These are phyloP conservation scores for Penicillium lividum DNA, from an alignment of 495 filamentous ascomycete genomes.

Conservation along the genomic window DNA sequence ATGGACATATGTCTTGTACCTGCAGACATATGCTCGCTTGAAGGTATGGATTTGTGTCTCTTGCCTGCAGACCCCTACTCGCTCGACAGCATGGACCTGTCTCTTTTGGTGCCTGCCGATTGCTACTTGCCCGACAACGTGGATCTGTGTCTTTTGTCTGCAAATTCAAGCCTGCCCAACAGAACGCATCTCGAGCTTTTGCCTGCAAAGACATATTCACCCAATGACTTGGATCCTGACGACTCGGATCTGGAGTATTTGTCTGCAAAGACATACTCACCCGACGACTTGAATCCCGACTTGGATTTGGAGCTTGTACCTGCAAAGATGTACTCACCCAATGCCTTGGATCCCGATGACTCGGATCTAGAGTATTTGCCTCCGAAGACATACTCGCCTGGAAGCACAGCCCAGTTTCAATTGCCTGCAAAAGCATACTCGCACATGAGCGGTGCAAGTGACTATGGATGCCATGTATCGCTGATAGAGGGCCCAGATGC, in stretches of 20 bases:
- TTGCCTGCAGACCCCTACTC: neutral
- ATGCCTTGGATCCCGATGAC: no score
- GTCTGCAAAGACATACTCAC: no score
- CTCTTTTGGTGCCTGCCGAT: neutral
- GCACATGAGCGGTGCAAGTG: neutral
- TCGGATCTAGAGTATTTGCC: no score
- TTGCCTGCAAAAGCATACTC: slow-evolving; percentile 2
- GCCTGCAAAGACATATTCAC: no score
- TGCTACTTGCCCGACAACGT: neutral
- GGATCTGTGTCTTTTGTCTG: neutral
- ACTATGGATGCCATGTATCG: neutral
- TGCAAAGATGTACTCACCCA: no score
- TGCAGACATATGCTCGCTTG: neutral
- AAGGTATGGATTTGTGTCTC: neutral
- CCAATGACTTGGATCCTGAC: no score
- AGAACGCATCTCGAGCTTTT: no score
- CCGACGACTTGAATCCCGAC: no score
- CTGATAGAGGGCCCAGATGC: neutral
- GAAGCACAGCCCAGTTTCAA: neutral
- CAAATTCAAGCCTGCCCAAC: neutral
- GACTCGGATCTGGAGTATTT: no score
- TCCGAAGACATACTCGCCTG: neutral
- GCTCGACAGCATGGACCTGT: neutral
- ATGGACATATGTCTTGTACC: neutral
- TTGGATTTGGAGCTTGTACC: no score